Percentiles rank a stretch among this genome's conserved stretches.
These are phyloP conservation scores for Apiotrichum veenhuisii DNA, from an alignment of 1,284 basidiomycete genomes.

Conservation along the genomic window DNA sequence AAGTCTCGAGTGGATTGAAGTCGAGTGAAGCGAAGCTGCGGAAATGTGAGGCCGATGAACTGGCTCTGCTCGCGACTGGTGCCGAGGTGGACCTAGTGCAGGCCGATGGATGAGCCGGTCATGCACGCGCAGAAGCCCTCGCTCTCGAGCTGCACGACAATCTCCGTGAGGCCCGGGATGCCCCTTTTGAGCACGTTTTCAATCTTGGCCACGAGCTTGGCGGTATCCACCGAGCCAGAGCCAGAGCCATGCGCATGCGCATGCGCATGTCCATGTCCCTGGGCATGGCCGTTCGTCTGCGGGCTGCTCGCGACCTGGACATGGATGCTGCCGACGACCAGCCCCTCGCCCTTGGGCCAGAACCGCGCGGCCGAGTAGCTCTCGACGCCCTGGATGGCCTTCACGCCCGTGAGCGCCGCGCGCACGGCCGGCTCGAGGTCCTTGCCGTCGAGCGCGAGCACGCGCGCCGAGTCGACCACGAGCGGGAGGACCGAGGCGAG, in stretches of 20 bases:
- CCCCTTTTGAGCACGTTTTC: conserved; percentile 64
- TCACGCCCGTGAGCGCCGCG: conserved; percentile 71
- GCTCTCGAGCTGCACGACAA: conserved; percentile 76
- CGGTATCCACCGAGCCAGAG: conserved; percentile 52
- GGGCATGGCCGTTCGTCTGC: conserved; percentile 4
- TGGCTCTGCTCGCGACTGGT: no score
- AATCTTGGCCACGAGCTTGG: conserved; percentile 64
- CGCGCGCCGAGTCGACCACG: conserved; percentile 85
- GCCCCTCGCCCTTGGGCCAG: conserved; percentile 90
- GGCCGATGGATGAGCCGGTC: conserved; percentile 51
- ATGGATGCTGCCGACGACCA: conserved; percentile 84
- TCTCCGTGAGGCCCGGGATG: conserved; percentile 75
- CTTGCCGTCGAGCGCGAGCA: conserved; percentile 81
- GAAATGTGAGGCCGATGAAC: no score
- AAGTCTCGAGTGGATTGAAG: no score
- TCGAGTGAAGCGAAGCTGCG: no score
- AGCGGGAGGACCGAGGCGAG: conserved; percentile 92
- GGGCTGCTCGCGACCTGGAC: conserved; percentile 60
- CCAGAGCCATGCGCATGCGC: conserved; percentile 23
- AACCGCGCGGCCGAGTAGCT: conserved; percentile 80
- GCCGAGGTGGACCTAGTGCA: no score
- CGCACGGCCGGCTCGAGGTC: conserved; percentile 64
- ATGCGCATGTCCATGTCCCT: conserved; percentile 14
- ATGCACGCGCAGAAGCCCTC: conserved; percentile 52
- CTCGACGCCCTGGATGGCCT: conserved; percentile 67